Percentiles rank a stretch among this genome's conserved stretches.
These are phyloP conservation scores for Vaccinium corymbosum DNA, from an alignment of 148 eudicot species.

Conservation along the genomic window DNA sequence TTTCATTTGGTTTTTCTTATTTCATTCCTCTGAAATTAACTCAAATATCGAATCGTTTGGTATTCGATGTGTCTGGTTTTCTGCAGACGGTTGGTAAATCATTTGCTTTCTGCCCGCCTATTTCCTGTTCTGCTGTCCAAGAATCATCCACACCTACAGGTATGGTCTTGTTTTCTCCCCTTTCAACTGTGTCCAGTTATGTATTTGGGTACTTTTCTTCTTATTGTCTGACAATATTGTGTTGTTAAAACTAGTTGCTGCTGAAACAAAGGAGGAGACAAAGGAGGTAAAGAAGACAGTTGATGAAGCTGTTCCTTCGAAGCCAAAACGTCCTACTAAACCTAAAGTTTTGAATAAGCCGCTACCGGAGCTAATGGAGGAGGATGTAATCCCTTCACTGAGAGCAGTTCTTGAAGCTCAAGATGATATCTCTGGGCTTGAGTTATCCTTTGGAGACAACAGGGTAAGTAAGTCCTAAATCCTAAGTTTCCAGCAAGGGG, in stretches of 20 bases:
- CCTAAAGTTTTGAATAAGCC: slow-evolving; percentile 48
- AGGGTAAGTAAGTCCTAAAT: slow-evolving; percentile 40
- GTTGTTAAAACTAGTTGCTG: slow-evolving; percentile 32
- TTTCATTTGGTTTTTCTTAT: no score
- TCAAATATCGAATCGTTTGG: not conserved
- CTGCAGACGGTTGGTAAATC: slow-evolving; percentile 39
- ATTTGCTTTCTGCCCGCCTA: slow-evolving; percentile 24
- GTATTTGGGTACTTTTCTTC: not conserved
- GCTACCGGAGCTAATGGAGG: slow-evolving; percentile 73
- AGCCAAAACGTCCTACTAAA: slow-evolving; percentile 51
- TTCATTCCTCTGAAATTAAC: no score
- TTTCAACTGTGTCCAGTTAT: not conserved
- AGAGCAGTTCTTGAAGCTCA: slow-evolving; percentile 57
- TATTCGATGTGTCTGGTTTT: not conserved
- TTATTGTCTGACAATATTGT: not conserved
- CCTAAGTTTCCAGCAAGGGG: not conserved
- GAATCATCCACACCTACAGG: slow-evolving; percentile 77
- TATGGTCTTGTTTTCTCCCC: slow-evolving; percentile 12
- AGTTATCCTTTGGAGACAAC: slow-evolving; percentile 53
- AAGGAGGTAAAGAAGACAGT: slow-evolving; percentile 36
- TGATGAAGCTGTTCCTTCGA: slow-evolving; percentile 43
- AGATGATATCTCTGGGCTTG: slow-evolving; percentile 66
- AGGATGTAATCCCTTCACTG: slow-evolving; percentile 73
- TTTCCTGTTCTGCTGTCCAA: slow-evolving; percentile 68
- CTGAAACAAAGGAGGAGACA: slow-evolving; percentile 49